Percentiles rank a stretch among this genome's conserved stretches.
phyloP scores from a whole-genome alignment of 805 yeast genomes.

The Wickerhamomyces tratensis region DNA sequence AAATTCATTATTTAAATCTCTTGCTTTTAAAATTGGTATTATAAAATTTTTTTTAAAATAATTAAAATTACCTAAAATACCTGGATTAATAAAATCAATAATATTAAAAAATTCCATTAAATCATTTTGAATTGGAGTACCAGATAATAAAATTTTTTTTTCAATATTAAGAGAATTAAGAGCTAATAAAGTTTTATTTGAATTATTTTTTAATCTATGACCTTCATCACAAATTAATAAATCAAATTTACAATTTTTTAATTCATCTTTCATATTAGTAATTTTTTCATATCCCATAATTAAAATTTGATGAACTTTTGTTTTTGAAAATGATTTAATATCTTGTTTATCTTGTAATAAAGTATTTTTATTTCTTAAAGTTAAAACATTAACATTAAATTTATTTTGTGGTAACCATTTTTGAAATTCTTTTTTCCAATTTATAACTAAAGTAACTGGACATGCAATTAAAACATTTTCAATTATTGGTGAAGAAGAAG shows the following conservation, averaged over 20 bases:
- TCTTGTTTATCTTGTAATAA: conserved; percentile 45
- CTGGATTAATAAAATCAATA: conserved; percentile 79
- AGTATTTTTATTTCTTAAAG: conserved; percentile 40
- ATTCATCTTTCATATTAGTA: conserved; percentile 39
- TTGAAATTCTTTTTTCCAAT: conserved; percentile 82
- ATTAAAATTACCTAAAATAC: conserved; percentile 55
- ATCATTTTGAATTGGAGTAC: conserved; percentile 93
- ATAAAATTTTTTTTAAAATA: conserved; percentile 53
- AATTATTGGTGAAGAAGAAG: conserved; percentile 26
- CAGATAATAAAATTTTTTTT: conserved; percentile 62
- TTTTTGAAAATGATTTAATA: conserved; percentile 49
- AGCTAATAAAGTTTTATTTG: conserved; percentile 62
- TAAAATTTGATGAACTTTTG: conserved; percentile 72
- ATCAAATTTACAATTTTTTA: conserved; percentile 39
- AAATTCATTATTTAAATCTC: conserved; percentile 53
- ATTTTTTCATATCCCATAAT: conserved; percentile 86
- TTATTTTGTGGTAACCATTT: conserved; percentile 67
- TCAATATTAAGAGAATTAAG: conserved; percentile 45
- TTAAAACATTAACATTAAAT: conserved; percentile 55
- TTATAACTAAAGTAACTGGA: conserved; percentile 80
- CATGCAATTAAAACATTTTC: conserved; percentile 72
- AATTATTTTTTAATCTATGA: conserved; percentile 71
- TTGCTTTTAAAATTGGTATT: conserved; percentile 59
- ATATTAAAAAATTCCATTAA: conserved; percentile 73
- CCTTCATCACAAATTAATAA: conserved; percentile 91